These are phyloP conservation scores for Wickerhamiella occidentalis DNA, from an alignment of 805 yeast genomes.

Conservation along the genomic window DNA sequence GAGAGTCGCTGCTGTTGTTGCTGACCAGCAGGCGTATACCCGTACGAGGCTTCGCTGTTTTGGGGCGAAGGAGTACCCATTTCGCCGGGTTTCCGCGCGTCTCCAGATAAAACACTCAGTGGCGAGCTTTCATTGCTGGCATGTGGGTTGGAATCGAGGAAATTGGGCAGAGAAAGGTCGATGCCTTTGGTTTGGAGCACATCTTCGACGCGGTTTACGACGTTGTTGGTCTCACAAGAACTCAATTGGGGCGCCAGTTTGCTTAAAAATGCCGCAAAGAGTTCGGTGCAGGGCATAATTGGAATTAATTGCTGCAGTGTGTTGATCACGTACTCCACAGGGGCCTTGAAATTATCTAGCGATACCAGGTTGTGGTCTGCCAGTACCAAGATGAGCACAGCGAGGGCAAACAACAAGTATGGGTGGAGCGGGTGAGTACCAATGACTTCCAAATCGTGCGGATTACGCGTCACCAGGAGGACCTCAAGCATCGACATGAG, in stretches of 20 bases:
- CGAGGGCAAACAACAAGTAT: slow-evolving; percentile 13
- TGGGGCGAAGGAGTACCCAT: not conserved
- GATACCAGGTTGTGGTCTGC: slow-evolving; percentile 13
- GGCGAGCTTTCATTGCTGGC: slow-evolving; percentile 8
- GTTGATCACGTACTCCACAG: slow-evolving; percentile 14
- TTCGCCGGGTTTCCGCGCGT: not conserved
- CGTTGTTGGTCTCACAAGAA: not conserved
- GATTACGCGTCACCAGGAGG: slow-evolving; percentile 18
- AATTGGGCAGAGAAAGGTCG: slow-evolving; percentile 14
- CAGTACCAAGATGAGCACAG: slow-evolving; percentile 11
- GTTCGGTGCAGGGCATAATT: slow-evolving; percentile 11
- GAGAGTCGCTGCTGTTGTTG: not conserved
- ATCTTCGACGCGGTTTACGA: slow-evolving; percentile 14
- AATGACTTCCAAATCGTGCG: slow-evolving; percentile 17
- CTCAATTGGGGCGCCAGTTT: slow-evolving; percentile 3
- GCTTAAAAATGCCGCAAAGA: slow-evolving; percentile 11
- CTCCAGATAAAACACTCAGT: not conserved
- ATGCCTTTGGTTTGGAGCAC: slow-evolving; percentile 10
- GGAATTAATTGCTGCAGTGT: slow-evolving; percentile 13
- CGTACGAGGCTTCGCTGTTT: slow-evolving; percentile 1
- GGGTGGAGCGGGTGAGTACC: slow-evolving; percentile 18
- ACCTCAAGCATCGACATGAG: slow-evolving; percentile 19
- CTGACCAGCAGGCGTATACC: not conserved
- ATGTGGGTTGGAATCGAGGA: slow-evolving; percentile 9
- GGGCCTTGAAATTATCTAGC: slow-evolving; percentile 15